A percentile compares a stretch with the other conserved stretches of the same genome.
phyloP scores from a whole-genome alignment of 768 basidiomycete genomes.

The Chalciporus piperatus region DNA sequence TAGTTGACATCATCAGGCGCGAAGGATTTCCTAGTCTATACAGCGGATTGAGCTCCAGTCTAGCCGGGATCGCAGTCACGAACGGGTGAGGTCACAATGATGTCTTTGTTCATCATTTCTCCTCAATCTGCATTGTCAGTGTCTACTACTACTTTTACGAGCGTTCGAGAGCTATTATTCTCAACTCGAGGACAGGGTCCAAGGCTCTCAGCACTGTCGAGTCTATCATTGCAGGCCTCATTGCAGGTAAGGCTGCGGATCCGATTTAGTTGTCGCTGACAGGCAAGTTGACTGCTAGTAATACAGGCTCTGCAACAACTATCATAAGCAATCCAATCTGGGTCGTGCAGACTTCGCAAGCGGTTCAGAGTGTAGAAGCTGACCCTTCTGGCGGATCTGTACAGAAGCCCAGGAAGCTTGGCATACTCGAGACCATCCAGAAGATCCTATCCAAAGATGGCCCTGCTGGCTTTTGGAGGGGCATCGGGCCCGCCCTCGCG shows the following conservation, averaged over 20 bases:
- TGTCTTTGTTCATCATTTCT: background rate
- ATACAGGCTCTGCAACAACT: conserved; percentile 80
- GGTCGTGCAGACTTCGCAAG: conserved; percentile 93
- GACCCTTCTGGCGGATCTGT: conserved; percentile 28
- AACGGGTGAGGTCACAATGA: conserved; percentile 60
- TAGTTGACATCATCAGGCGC: conserved; percentile 73
- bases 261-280: background rate
- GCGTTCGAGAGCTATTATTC: conserved; percentile 55
- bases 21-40: conserved; percentile 88
- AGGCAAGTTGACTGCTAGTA: background rate
- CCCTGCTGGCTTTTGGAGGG: conserved; percentile 80
- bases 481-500: conserved; percentile 89
- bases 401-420: conserved; percentile 53
- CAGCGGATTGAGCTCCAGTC: conserved; percentile 78
- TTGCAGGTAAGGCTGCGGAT: conserved; percentile 59
- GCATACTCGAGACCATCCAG: conserved; percentile 63
- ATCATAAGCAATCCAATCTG: conserved; percentile 92
- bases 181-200: conserved; percentile 51
- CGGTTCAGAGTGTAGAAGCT: conserved; percentile 54
- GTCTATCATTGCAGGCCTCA: conserved; percentile 82
- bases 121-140: conserved; percentile 35
- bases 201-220: conserved; percentile 83
- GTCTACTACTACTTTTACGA: conserved; percentile 95
- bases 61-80: conserved; percentile 90
- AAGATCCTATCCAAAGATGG: conserved; percentile 75